A percentile compares a stretch with the other conserved stretches of the same genome.
These are phyloP conservation scores for Colletotrichum musicola DNA, from an alignment of 2,329 filamentous ascomycete species.

Conservation along the genomic window DNA sequence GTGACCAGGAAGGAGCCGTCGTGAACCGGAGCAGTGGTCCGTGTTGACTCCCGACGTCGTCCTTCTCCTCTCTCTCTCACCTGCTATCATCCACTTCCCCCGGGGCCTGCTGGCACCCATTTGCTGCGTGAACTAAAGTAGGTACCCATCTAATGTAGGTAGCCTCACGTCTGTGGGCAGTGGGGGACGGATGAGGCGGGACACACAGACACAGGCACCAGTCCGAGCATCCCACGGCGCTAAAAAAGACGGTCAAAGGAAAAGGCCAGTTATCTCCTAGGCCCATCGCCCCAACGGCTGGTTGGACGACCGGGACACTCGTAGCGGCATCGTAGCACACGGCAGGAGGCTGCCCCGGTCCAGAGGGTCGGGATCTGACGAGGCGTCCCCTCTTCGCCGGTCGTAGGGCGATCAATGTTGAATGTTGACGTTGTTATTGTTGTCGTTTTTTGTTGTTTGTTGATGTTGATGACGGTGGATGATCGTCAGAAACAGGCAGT, in stretches of 20 bases:
- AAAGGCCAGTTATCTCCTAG: background rate
- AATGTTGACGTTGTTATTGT: conserved; percentile 1
- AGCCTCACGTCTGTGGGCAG: background rate
- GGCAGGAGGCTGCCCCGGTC: conserved; percentile 34
- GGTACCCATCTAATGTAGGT: no score
- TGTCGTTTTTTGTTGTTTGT: background rate
- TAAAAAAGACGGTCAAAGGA: background rate
- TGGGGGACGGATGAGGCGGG: conserved; percentile 21
- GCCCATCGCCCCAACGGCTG: conserved; percentile 29
- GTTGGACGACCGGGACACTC: conserved; percentile 12
- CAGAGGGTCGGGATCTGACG: conserved; percentile 32
- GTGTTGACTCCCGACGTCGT: conserved; percentile 27
- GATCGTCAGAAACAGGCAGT: background rate
- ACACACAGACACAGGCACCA: background rate
- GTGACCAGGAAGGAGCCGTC: no score
- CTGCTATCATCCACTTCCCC: background rate
- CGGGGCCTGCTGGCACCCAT: background rate
- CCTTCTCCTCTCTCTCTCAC: background rate
- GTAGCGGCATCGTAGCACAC: conserved; percentile 22
- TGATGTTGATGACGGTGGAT: background rate
- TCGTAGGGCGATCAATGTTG: background rate
- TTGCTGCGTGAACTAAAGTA: no score
- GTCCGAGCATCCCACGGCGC: background rate
- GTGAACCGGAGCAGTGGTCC: conserved; percentile 26
- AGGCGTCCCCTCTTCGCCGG: conserved; percentile 19